These are phyloP conservation scores for Cornus kousa DNA, from an alignment of 148 eudicot genomes.

Conservation along the genomic window DNA sequence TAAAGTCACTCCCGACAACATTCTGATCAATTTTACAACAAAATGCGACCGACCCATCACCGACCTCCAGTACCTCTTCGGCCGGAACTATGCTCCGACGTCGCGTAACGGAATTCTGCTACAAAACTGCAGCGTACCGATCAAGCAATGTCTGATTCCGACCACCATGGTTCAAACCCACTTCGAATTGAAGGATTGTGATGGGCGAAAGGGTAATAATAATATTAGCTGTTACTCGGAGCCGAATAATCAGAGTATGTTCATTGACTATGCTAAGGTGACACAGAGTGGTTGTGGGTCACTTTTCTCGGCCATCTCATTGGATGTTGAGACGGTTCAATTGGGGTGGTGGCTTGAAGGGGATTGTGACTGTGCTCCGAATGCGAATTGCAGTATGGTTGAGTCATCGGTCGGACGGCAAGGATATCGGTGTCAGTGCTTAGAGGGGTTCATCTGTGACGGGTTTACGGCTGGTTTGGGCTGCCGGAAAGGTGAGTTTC, in stretches of 20 bases:
- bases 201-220: not conserved
- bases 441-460: conserved; percentile 42
- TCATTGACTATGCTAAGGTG: conserved; percentile 27
- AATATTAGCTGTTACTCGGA: conserved; percentile 44
- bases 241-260: conserved; percentile 10
- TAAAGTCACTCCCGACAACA: conserved; percentile 5
- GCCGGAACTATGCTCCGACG: too few species aligned
- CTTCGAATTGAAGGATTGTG: conserved; percentile 36
- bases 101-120: too few species aligned
- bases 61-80: too few species aligned
- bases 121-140: conserved; percentile 21
- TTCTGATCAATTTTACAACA: conserved; percentile 26
- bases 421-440: conserved; percentile 41
- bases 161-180: conserved; percentile 27
- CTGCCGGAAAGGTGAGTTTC: conserved; percentile 45
- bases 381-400: conserved; percentile 29
- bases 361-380: conserved; percentile 26
- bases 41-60: conserved; percentile 33
- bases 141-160: conserved; percentile 24
- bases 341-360: conserved; percentile 62
- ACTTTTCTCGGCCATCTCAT: too few species aligned
- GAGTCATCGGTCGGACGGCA: conserved; percentile 20
- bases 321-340: conserved; percentile 37
- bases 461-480: conserved; percentile 38
- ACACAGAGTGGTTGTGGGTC: conserved; percentile 26